Evolutionary conservation across 306 rosid species (phyloP), one percentile per base, ranked within the genome.

Genomic region (Ochetophila trinervis): DNA sequence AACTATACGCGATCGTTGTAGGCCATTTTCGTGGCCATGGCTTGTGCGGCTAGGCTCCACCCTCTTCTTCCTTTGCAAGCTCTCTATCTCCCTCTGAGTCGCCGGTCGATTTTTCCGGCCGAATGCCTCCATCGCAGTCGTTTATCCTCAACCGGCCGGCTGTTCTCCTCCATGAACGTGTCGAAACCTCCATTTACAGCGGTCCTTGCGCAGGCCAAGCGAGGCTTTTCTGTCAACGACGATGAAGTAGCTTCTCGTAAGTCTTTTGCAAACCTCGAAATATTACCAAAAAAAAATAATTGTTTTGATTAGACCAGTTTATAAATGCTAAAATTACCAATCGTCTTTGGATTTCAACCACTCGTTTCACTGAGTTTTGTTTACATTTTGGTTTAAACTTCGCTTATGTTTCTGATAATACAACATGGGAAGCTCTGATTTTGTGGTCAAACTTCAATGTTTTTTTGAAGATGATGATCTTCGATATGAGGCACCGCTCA

Each of bases 201-300:
- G 57, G 76, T 74, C 57, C 77, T 17, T 16, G 84, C 89, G 5
- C 79, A 70, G 79, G 77, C 94, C 70, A 87, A 81, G 57, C 70
- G 79, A 34, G 78, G 83, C 48, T 73, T 63, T 71, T 81, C 93
- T 15, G 24, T 73, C 50, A 76, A 82, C 36, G 72, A 82, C 61
- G 84, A 76, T 53, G 81, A 86, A 62, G 77, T 83, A 48, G 96
- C 98, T 66, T 70, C 91, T 60, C 57, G 95, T 89, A 84, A 65
- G 81, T 74, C 56, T 14, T 36, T 9, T 10, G 6, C n/a, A 15
- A 73, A 72, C 53, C 36, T 64, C 72, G 16, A 67, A 62, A 30
- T 44, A 7, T 50, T 21, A 40, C 45, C 2, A 10, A 6, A 6
- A 6, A 5, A 6, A 1, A 6, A 8, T 0, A 8, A 3, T 40